Base-by-base conservation (phyloP, 2,329 filamentous ascomycete genomes). In the Nannizziopsis arthrosporioides region DNA sequence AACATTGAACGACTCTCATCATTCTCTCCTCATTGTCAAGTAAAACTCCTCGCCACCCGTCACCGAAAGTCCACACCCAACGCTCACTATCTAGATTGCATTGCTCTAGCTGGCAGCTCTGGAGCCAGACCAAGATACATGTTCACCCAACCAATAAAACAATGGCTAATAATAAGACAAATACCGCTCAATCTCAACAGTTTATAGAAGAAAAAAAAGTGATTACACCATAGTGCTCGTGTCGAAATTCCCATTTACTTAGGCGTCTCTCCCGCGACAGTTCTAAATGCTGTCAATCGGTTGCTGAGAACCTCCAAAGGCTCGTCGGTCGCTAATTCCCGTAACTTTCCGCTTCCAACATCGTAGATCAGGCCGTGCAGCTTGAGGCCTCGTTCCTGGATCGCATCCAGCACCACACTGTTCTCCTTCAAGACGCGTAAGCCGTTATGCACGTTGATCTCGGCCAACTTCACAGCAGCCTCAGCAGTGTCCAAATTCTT, bases 331-430 rank as follows among this genome's bases (percentile, higher is more conserved):
- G 75, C 72, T 50, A 81, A 55, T 51, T 77, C 68, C 48, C 73
- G 68, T 56, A 81, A 64, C 41, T 72, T 61, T n/a, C 76, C 77
- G 18, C 63, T 72, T 3, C 62, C 73, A 51, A 81, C 71, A 57
- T 92, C 81, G 62, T 85, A 90, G 11, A 93, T 71, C 46, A 81
- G 73, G n/a, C 85, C 86, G 63, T 92, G 85, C 5, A 93, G 75
- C 65, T 82, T 70, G 37, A 94, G 65, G 1, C 81, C 83, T 22
- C 84, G 73, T 57, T 86, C 80, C 54, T 71, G 65, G 51, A 88
- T 77, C 19, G 84, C 85, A 53, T 85, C 81, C 58, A 80, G 73
- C 27, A 93, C 75, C 18, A 77, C 75, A 43, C 74, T 71, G 64
- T 87, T 88, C 60, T 78, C 73, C 70, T 81, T 76, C 49, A 92